Evolutionary conservation across 257 asterid genomes (phyloP).

Genomic region (Primulina tabacum): DNA sequence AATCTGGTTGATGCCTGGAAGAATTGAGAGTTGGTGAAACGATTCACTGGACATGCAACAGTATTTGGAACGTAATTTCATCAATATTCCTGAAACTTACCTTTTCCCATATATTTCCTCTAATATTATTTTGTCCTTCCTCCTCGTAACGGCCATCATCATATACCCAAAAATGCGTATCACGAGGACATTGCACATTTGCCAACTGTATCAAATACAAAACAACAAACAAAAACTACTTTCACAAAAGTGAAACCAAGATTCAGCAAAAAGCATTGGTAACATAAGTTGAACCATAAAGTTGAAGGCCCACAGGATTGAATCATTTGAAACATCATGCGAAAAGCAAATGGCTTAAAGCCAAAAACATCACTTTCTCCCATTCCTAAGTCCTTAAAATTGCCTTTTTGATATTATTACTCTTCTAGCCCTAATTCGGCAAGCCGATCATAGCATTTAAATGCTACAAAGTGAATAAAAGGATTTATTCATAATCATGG

Average conservation of each 20-base stretch:
- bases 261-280: slow-evolving; percentile 3
- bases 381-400: neutral
- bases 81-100: slow-evolving; percentile 28
- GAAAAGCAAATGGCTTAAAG: neutral
- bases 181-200: slow-evolving; percentile 94
- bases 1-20: slow-evolving; percentile 80
- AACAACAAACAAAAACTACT: slow-evolving; percentile 17
- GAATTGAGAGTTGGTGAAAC: slow-evolving; percentile 16
- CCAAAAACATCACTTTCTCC: neutral
- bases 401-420: too few species aligned
- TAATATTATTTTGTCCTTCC: slow-evolving; percentile 96
- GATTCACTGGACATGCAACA: slow-evolving; percentile 12
- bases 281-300: slow-evolving; percentile 17
- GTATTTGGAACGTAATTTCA: slow-evolving; percentile 5
- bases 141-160: slow-evolving; percentile 98
- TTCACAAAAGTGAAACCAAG: slow-evolving; percentile 5
- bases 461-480: neutral
- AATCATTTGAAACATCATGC: neutral
- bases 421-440: neutral
- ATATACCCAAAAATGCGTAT: slow-evolving; percentile 97
- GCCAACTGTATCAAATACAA: slow-evolving; percentile 60
- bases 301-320: neutral
- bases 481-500: neutral
- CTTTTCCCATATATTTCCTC: slow-evolving; percentile 99
- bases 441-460: neutral